Evolutionary conservation across 805 yeast genomes (phyloP).

Genomic region (Metschnikowia lochheadii): DNA sequence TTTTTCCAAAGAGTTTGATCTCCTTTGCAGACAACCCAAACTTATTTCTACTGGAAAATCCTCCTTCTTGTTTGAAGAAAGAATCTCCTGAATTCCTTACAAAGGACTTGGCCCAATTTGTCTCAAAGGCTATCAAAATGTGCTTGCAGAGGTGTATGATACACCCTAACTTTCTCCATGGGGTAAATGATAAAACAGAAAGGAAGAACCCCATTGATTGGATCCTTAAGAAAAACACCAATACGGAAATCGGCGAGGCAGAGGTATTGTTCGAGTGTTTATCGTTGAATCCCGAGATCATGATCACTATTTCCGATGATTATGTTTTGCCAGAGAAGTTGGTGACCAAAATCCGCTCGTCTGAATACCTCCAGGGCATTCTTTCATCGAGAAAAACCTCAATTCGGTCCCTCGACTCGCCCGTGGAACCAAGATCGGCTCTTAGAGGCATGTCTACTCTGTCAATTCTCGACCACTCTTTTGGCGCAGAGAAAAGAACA

Average conservation of each 20-base stretch:
- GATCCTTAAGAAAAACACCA: conserved; percentile 14
- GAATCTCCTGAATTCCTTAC: conserved; percentile 32
- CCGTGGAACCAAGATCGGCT: not conserved
- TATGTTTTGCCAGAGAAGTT: conserved; percentile 5
- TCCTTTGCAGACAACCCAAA: conserved; percentile 41
- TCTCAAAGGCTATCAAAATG: conserved; percentile 13
- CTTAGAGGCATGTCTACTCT: not conserved
- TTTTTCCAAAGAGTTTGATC: conserved; percentile 50
- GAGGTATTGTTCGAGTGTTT: conserved; percentile 20
- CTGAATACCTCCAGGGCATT: not conserved
- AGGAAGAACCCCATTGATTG: conserved; percentile 19
- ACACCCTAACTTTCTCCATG: conserved; percentile 45
- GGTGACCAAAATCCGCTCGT: conserved; percentile 5
- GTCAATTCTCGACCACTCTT: not conserved
- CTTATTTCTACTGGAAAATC: conserved; percentile 24
- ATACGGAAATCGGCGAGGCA: conserved; percentile 15
- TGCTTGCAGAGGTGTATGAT: conserved; percentile 29
- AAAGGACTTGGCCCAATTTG: conserved; percentile 24
- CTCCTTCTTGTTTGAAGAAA: conserved; percentile 13
- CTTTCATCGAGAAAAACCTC: not conserved
- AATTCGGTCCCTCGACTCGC: not conserved
- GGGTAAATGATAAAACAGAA: conserved; percentile 23
- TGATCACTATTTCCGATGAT: conserved; percentile 15
- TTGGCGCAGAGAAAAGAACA: not conserved
- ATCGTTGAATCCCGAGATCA: conserved; percentile 18